These are phyloP conservation scores for Mollisiaceae sp. DNA, from an alignment of 2,329 filamentous ascomycete genomes.

Conservation along the genomic window DNA sequence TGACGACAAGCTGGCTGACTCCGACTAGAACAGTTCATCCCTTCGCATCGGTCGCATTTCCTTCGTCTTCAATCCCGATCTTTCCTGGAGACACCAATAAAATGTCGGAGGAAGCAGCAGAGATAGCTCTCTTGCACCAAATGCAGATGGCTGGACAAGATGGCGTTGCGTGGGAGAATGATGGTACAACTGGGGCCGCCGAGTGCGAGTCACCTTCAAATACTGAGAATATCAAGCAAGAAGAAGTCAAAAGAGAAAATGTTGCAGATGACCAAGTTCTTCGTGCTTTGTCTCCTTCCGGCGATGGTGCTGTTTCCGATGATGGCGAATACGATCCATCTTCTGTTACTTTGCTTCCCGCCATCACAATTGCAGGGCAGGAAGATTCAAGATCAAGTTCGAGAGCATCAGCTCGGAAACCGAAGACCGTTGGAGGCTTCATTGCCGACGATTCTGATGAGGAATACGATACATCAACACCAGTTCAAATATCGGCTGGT, in stretches of 20 bases:
- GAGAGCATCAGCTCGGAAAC: conserved; percentile 40
- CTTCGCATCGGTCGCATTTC: not conserved
- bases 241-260: conserved; percentile 44
- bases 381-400: conserved; percentile 42
- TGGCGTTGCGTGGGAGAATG: conserved; percentile 39
- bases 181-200: conserved; percentile 36
- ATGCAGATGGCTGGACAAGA: conserved; percentile 44
- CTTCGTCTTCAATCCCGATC: not conserved
- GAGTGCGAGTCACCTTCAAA: conserved; percentile 42
- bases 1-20: not conserved
- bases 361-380: conserved; percentile 37
- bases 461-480: conserved; percentile 39
- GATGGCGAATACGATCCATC: conserved; percentile 43
- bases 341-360: conserved; percentile 40
- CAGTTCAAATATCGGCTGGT: conserved; percentile 31
- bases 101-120: conserved; percentile 45
- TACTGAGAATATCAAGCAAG: conserved; percentile 44
- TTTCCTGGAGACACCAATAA: conserved; percentile 19
- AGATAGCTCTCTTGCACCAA: conserved; percentile 45
- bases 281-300: conserved; percentile 44
- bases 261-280: conserved; percentile 46
- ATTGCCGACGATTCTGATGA: conserved; percentile 45
- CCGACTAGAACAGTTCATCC: not conserved
- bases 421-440: conserved; percentile 44
- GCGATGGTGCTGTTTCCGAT: conserved; percentile 39